Percentiles rank a stretch among this genome's conserved stretches.
phyloP scores from a whole-genome alignment of 208 protist genomes.

The Angomonas ambiguus region DNA sequence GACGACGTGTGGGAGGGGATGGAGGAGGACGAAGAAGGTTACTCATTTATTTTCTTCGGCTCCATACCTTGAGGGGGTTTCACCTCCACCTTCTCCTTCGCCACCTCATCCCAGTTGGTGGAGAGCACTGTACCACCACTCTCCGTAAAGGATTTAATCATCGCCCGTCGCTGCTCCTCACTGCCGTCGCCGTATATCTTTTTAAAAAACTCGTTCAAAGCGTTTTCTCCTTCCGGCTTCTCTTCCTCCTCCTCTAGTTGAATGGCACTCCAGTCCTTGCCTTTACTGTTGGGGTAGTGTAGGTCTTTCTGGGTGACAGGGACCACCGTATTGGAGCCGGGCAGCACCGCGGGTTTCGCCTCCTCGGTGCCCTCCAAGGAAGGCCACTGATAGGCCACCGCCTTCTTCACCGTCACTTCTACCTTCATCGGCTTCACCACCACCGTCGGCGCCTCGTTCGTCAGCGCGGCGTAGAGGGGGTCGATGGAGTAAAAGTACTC shows the following conservation, averaged over 20 bases:
- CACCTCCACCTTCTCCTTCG: slow-evolving; percentile 67
- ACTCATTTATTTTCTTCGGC: slow-evolving; percentile 53
- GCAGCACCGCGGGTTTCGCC: neutral
- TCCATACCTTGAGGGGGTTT: slow-evolving; percentile 90
- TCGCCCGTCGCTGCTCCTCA: slow-evolving; percentile 88
- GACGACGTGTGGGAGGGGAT: too few relatives aligned
- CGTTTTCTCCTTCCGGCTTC: slow-evolving; percentile 86
- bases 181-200: slow-evolving; percentile 92
- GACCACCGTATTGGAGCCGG: slow-evolving; percentile 2
- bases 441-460: slow-evolving; percentile 21
- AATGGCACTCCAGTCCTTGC: slow-evolving; percentile 77
- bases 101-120: slow-evolving; percentile 96
- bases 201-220: slow-evolving; percentile 91
- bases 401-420: slow-evolving; percentile 67
- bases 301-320: slow-evolving; percentile 43
- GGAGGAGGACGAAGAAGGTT: too few relatives aligned
- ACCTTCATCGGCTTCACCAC: slow-evolving; percentile 84
- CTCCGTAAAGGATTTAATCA: slow-evolving; percentile 96
- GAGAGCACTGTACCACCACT: slow-evolving; percentile 94
- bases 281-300: slow-evolving; percentile 75
- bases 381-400: slow-evolving; percentile 59
- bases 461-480: slow-evolving; percentile 56
- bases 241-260: slow-evolving; percentile 80
- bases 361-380: slow-evolving; percentile 38
- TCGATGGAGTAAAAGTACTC: slow-evolving; percentile 69